Base-by-base conservation (phyloP, 1,284 basidiomycete genomes). In the Macrocystidia cucumis region DNA sequence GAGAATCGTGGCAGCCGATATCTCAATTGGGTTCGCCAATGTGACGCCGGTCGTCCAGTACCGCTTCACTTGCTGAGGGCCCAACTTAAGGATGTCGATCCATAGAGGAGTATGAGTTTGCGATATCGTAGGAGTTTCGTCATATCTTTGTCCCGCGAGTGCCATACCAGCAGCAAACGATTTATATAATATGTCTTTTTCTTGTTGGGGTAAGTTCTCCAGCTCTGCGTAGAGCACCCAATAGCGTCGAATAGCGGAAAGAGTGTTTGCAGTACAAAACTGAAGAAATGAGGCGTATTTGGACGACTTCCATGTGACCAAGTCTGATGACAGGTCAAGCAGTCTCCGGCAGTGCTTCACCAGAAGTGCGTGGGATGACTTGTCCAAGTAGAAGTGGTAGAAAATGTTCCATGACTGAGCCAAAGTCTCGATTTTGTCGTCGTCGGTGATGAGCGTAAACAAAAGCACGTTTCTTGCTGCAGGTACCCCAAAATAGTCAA, bases 381-480 rank as follows among this genome's bases (percentile, higher is more conserved):
- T 44, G 50, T 77, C 68, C 25, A 81, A 45, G 35, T 63, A 58
- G 35, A 78, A 52, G 47, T 79, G 70, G 43, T 67, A 78, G 47
- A 69, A 75, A 13, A 77, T 70, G 34, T 72, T 65, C 76, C 76
- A 81, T 6, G 69, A 52, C 8, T 29, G 48, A 6, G 42, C 35
- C 14, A 51, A 38, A 12, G 26, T 20, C 16, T 20, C 8, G 0
- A 46, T 35, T 5, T 51, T 33, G 11, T 48, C 40, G n/a, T 63
- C 60, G 9, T 66, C 60, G 16, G 64, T 39, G 9, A 64, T 44
- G 39, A 68, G 45, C 4, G 60, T 62, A 25, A 63, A 43, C 5
- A 68, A 48, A 11, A 67, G 38, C 21, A 60, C 44, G 36, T 67
- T 66, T 2, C 65, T 56, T 14, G 65, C 66, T 67, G 24, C 1